These are phyloP conservation scores for Pleurotus giganteus DNA, from an alignment of 768 basidiomycete species.

Conservation along the genomic window DNA sequence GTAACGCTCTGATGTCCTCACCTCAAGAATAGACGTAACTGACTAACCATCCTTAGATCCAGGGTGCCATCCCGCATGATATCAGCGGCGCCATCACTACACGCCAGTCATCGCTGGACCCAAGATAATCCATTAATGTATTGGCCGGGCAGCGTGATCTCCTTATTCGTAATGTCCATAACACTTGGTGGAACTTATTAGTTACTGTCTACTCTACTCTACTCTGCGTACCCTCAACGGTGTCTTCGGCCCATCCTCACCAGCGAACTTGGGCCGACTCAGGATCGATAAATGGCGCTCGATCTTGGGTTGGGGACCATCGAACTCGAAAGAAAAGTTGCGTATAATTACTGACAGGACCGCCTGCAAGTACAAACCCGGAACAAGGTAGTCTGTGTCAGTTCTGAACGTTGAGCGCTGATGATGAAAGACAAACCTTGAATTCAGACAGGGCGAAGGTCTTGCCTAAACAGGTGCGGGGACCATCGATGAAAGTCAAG, in stretches of 20 bases:
- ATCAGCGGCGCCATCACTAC: no score
- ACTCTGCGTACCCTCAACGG: constrained; percentile 10
- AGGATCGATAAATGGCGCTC: constrained; percentile 28
- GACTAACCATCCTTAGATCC: background rate
- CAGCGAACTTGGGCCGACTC: constrained; percentile 32
- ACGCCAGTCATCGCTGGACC: no score
- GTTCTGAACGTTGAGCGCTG: no score
- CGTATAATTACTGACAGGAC: constrained; percentile 39
- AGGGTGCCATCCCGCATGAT: no score
- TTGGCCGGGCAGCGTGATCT: background rate
- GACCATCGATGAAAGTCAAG: constrained; percentile 51
- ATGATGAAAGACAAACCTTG: constrained; percentile 31
- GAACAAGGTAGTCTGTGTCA: background rate
- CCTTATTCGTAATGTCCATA: background rate
- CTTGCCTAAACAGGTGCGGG: constrained; percentile 47
- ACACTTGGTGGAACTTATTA: background rate
- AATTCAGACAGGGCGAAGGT: constrained; percentile 45
- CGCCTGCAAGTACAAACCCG: constrained; percentile 23
- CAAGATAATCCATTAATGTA: no score
- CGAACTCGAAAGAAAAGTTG: constrained; percentile 37
- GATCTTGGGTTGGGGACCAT: constrained; percentile 31
- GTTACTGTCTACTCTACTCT: background rate
- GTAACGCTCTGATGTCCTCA: background rate
- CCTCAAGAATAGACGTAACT: background rate
- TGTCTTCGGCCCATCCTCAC: constrained; percentile 16